A percentile compares a stretch with the other conserved stretches of the same genome.
phyloP scores from a whole-genome alignment of 371 early-diverging fungal genomes.

The Mortierella sp. region DNA sequence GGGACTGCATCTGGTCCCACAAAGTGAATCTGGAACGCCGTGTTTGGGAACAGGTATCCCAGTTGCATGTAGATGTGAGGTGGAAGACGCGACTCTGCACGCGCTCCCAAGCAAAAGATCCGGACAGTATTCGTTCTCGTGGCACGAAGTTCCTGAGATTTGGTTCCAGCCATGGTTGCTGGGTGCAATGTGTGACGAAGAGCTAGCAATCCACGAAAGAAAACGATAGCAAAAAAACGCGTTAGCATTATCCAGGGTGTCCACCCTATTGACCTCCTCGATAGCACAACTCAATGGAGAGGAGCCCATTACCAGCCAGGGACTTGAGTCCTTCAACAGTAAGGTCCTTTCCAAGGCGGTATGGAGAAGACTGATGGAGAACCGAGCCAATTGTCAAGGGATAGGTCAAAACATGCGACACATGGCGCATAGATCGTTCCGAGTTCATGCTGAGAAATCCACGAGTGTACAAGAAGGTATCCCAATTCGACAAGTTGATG shows the following conservation, averaged over 20 bases:
- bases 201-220: conserved; percentile 55
- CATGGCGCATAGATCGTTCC: conserved; percentile 82
- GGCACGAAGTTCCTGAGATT: conserved; percentile 58
- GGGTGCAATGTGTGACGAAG: conserved; percentile 78
- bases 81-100: conserved; percentile 84
- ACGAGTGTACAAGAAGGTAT: conserved; percentile 85
- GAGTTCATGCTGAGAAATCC: conserved; percentile 81
- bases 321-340: conserved; percentile 81
- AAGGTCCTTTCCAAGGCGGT: conserved; percentile 72
- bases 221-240: conserved; percentile 19
- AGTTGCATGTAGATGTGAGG: conserved; percentile 83
- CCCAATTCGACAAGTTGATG: conserved; percentile 86
- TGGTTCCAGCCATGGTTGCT: conserved; percentile 53
- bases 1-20: conserved; percentile 85
- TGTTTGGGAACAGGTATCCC: conserved; percentile 79
- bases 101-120: conserved; percentile 80
- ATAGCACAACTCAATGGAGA: no score
- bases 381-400: conserved; percentile 85
- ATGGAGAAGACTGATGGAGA: conserved; percentile 80
- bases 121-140: conserved; percentile 71
- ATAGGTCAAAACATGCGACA: conserved; percentile 84
- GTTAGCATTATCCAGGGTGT: no score
- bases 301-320: conserved; percentile 65
- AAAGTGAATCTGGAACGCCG: conserved; percentile 84
- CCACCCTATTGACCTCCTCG: no score